Conservation (phyloP, 2,329 filamentous ascomycete species). For the Delphinella strobiligena region DNA sequence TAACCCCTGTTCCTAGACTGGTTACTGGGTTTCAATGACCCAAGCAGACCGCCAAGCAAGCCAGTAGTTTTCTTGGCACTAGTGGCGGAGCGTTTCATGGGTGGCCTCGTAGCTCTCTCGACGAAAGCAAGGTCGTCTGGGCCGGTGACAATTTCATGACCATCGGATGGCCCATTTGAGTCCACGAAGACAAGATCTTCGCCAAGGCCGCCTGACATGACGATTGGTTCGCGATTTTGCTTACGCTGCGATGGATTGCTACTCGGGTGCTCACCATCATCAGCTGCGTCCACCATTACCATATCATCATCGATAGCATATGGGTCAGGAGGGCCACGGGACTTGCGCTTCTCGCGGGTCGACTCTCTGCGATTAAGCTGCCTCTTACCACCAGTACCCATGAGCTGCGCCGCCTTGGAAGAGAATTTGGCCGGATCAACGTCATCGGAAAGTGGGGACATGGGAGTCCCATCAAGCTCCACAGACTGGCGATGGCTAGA, state of each 20-base stretch:
- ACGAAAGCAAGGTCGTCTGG: constrained; percentile 41
- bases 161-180: constrained; percentile 26
- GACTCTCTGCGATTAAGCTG: constrained; percentile 34
- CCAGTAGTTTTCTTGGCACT: constrained; percentile 43
- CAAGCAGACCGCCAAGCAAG: constrained; percentile 45
- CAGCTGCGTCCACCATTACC: constrained; percentile 41
- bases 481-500: constrained; percentile 51
- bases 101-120: constrained; percentile 33
- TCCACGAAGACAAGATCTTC: constrained; percentile 31
- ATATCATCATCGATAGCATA: constrained; percentile 52
- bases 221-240: constrained; percentile 27
- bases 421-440: constrained; percentile 35
- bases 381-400: constrained; percentile 39
- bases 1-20: constrained; percentile 18
- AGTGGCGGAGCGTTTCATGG: constrained; percentile 50
- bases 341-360: constrained; percentile 39
- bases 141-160: constrained; percentile 31
- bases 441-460: constrained; percentile 63
- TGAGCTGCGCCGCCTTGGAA: constrained; percentile 66
- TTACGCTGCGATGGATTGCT: constrained; percentile 22
- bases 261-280: constrained; percentile 21
- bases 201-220: constrained; percentile 27
- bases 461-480: constrained; percentile 51
- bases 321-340: constrained; percentile 42
- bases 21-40: constrained; percentile 25